A percentile compares a stretch with the other conserved stretches of the same genome.
Evolutionary conservation across 73 alveolate genomes (phyloP).

Genomic region (Paramecium pentaurelia): DNA sequence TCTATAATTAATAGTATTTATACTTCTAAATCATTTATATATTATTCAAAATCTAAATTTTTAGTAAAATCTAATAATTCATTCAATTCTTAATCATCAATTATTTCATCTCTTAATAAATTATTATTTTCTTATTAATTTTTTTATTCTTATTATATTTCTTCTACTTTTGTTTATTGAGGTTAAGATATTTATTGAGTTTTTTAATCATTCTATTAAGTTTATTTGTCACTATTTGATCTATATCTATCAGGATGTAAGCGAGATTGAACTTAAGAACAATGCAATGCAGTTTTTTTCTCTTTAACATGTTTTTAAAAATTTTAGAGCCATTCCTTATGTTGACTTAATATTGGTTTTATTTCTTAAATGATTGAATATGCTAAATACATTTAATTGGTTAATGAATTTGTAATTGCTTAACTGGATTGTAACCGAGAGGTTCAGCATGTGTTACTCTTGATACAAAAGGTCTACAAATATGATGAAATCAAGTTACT

Average conservation of each 20-base stretch:
- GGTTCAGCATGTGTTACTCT: constrained; percentile 47
- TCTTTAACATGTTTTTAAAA: not conserved
- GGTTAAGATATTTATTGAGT: not conserved
- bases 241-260: not conserved
- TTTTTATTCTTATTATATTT: not conserved
- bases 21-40: constrained; percentile 34
- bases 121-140: not conserved
- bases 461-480: constrained; percentile 32
- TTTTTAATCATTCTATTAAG: not conserved
- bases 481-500: not conserved
- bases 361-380: not conserved
- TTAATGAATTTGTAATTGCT: not conserved
- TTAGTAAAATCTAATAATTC: constrained; percentile 4
- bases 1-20: not conserved
- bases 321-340: constrained; percentile 10
- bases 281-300: not conserved
- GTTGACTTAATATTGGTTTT: constrained; percentile 11
- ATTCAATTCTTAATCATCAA: constrained; percentile 27
- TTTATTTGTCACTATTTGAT: not conserved
- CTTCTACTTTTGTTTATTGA: not conserved
- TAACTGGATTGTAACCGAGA: constrained; percentile 43
- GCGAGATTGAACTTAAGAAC: not conserved
- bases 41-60: constrained; percentile 5
- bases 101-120: not conserved
- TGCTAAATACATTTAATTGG: constrained; percentile 2